Evolutionary conservation across 1,284 basidiomycete genomes (phyloP), one percentile per base, ranked within the genome.

Genomic region (Leccinum griseonigrum): DNA sequence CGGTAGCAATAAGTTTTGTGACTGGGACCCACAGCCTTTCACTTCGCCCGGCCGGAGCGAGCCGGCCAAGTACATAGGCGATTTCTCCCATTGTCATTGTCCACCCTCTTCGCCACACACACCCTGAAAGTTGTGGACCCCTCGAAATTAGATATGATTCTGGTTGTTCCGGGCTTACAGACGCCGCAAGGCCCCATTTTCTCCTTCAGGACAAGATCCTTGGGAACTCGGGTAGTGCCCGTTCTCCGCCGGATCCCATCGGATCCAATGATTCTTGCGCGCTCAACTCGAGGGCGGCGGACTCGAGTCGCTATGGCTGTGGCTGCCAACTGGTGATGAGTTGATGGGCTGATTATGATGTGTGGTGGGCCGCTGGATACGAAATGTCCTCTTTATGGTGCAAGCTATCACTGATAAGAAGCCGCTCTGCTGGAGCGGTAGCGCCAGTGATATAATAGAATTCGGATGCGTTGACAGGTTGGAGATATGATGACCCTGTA

Each of bases 1-100:
- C 69, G 68, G 70, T 50, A 22, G 69, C 53, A 68, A 59, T 71
- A 68, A 36, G 22, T 32, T 43, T 50, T 50, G 46, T 55, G 46
- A 11, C 46, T 48, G 5, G 43, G 10, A 26, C 48, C 43, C 56
- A 54, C 57, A 54, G 46, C 57, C 54, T 65, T 58, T 58, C 16
- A 48, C 26, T 48, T 48, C 22, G 22, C 46, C 26, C 46, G 50
- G 57, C 32, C 64, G 67, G 58, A 46, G 31, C 52, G 51, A 60
- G 55, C 68, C 66, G 68, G 56, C 40, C 18, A 31, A 50, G 52
- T 22, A 28, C 52, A 13, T 46, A 28, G 46, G 22, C 46, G 43
- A 10, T 46, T 60, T 58, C 51, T 60, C 51, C 43, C 57, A 51
- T 57, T 13, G 29, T 32, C 22, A 22, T 59, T 60, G 16, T 38